phyloP scores from a whole-genome alignment of 1,284 basidiomycete genomes.

The Leccinum solheimii region DNA sequence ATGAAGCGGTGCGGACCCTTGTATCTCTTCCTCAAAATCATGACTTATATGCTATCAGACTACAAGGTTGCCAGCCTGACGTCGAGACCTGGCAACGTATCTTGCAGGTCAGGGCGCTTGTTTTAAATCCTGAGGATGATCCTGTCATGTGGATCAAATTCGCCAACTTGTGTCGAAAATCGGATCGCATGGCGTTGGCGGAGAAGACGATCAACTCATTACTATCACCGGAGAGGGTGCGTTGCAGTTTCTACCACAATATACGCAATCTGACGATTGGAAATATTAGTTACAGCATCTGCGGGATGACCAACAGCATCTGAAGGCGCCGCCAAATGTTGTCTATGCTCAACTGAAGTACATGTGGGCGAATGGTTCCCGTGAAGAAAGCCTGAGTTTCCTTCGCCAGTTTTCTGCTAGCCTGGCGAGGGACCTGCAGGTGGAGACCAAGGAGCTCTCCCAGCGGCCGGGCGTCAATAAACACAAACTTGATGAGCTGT shows the following conservation, averaged over 20 bases:
- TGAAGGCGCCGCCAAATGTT: conserved; percentile 90
- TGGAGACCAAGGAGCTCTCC: conserved; percentile 47
- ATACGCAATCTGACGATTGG: conserved; percentile 6
- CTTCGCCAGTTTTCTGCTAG: conserved; percentile 83
- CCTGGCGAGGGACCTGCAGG: conserved; percentile 75
- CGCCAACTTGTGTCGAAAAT: conserved; percentile 85
- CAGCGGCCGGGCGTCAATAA: conserved; percentile 54
- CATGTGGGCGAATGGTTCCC: conserved; percentile 89
- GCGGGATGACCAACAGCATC: conserved; percentile 54
- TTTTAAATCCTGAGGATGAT: conserved; percentile 92
- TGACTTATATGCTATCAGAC: conserved; percentile 42
- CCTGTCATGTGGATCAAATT: conserved; percentile 98
- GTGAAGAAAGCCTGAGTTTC: conserved; percentile 82
- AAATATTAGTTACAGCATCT: conserved; percentile 38
- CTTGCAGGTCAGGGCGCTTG: conserved; percentile 92
- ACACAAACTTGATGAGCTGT: conserved; percentile 74
- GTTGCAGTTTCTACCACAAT: conserved; percentile 10
- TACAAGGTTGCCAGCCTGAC: conserved; percentile 97
- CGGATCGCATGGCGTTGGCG: conserved; percentile 84
- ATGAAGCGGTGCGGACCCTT: conserved; percentile 72
- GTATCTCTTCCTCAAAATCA: not conserved
- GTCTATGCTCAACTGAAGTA: conserved; percentile 98
- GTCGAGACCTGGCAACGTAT: conserved; percentile 99
- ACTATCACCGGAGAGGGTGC: conserved; percentile 65
- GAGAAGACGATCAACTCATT: conserved; percentile 97